A percentile compares a stretch with the other conserved stretches of the same genome.
Conservation (phyloP, 306 rosid species). For the Citrullus colocynthis region DNA sequence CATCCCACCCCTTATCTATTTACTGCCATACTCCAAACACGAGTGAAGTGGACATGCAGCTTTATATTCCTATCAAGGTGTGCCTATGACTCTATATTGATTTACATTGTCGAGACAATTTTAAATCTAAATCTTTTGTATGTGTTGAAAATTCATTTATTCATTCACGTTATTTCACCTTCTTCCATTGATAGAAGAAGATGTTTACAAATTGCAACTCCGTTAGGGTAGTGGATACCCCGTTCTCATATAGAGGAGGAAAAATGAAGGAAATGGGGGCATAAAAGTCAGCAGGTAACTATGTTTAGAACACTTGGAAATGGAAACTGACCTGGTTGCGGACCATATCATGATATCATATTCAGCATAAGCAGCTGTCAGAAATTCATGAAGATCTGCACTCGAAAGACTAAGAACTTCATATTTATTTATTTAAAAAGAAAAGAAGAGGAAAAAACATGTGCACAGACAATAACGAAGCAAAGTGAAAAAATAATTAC, state of each 20-base stretch:
- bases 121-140: neutral
- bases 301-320: neutral
- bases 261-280: neutral
- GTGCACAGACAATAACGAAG: neutral
- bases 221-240: neutral
- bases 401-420: neutral
- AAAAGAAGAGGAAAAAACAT: neutral
- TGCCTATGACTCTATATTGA: neutral
- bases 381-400: constrained; percentile 93
- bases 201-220: neutral
- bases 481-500: neutral
- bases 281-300: neutral
- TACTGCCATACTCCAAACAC: neutral
- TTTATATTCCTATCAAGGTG: neutral
- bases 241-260: neutral
- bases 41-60: neutral
- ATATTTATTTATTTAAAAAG: neutral
- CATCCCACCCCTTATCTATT: neutral
- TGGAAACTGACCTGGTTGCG: constrained; percentile 64
- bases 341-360: constrained; percentile 98
- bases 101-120: neutral
- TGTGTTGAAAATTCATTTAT: neutral
- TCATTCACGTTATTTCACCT: neutral
- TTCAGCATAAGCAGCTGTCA: constrained; percentile 67
- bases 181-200: neutral